Evolutionary conservation across 2,329 filamentous ascomycete genomes (phyloP).

Genomic region (Fusarium fracticaudum): DNA sequence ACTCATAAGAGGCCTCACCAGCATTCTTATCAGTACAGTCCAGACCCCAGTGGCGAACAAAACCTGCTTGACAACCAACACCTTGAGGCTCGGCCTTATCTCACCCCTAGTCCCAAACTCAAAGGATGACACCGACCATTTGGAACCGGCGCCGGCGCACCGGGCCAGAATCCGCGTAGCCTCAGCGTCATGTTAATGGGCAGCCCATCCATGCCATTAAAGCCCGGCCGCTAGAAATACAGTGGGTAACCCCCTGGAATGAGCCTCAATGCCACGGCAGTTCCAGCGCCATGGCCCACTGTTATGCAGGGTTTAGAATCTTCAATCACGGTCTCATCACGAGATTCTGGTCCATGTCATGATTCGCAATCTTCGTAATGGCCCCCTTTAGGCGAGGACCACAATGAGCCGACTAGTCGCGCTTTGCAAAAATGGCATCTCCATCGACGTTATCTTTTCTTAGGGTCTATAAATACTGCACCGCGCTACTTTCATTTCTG

Average conservation of each 20-base stretch:
- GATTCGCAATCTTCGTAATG: constrained; percentile 33
- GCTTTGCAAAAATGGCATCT: background rate
- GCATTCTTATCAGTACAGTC: constrained; percentile 1
- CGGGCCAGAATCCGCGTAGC: constrained; percentile 27
- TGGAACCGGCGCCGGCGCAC: constrained; percentile 29
- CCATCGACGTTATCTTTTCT: background rate
- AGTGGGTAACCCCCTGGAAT: constrained; percentile 11
- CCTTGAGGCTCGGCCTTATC: constrained; percentile 43
- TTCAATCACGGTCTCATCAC: constrained; percentile 33
- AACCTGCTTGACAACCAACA: constrained; percentile 8
- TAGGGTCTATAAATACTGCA: constrained; percentile 20
- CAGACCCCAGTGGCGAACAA: constrained; percentile 11
- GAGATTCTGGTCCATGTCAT: constrained; percentile 32
- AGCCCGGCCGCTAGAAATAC: background rate
- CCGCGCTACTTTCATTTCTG: background rate
- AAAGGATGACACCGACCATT: constrained; percentile 18
- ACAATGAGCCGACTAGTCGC: constrained; percentile 16
- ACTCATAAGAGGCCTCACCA: constrained; percentile 18
- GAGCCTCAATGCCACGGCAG: constrained; percentile 38
- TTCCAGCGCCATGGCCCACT: constrained; percentile 29
- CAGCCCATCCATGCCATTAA: background rate
- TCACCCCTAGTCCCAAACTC: background rate
- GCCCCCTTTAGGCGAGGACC: constrained; percentile 25
- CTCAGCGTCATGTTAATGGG: constrained; percentile 29
- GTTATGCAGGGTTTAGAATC: constrained; percentile 23